Evolutionary conservation across 305 asterid genomes (phyloP), one percentile per base, ranked within the genome.

Genomic region (Rubia tinctorum): DNA sequence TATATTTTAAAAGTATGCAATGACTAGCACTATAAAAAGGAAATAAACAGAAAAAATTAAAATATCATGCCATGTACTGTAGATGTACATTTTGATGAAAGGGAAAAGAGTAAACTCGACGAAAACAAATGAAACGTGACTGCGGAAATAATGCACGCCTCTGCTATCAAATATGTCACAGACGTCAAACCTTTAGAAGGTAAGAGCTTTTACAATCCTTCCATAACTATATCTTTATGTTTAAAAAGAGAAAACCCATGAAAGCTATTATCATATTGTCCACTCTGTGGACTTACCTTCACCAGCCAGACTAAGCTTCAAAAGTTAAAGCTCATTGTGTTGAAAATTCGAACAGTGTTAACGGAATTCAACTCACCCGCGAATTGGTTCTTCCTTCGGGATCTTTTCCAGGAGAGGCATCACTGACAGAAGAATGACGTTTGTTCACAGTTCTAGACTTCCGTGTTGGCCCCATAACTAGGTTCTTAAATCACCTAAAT

Each of bases 341-440:
- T 23, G 13, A 70, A 22, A 51, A 42, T 47, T 53, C 13, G 30
- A 53, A 65, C 30, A 69, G 65, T 27, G 72, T 18, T 49, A 49
- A 34, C 73, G 80, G 70, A 82, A 42, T 15, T 66, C 56, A 53
- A 70, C 96, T 93, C 87, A 91, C 98, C 87, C 90, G 86, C 71
- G 76, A 76, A 73, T 68, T 84, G 81, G 80, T 85, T 84, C 83
- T 86, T 83, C 86, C 86, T 51, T 86, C 90, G 7, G 81, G 92
- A 71, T 86, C 97, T 84, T 86, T 89, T 75, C 77, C 81, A 62
- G 97, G 96, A 79, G 97, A 88, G 7, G 76, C 89, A 65, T 93
- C 94, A 58, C 80, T 68, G 69, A 77, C 58, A 81, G 76, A 71
- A 69, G 85, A 75, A 72, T 84, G 80, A 39, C 88, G 88, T 87